phyloP scores from a whole-genome alignment of 2,329 filamentous ascomycete genomes.

The Ophiocordyceps sinensis region DNA sequence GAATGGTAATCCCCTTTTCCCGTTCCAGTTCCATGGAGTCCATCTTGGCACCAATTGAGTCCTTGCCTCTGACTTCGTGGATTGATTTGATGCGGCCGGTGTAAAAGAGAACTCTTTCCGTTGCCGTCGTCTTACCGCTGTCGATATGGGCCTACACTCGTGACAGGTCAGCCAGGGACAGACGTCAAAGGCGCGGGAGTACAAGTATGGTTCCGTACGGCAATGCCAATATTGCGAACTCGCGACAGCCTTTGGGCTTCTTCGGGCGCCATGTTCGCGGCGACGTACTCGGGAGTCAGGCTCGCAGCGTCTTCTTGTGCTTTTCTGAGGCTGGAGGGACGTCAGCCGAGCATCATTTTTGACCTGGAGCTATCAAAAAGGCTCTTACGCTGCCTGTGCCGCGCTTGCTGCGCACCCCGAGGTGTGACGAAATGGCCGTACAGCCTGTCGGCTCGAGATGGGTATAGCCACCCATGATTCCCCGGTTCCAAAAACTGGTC shows the following conservation, averaged over 20 bases:
- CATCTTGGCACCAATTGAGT: slow-evolving; percentile 97
- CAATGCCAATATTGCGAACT: slow-evolving; percentile 96
- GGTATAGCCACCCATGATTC: slow-evolving; percentile 12
- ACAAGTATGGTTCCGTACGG: slow-evolving; percentile 34
- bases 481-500: slow-evolving; percentile 12
- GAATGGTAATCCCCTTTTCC: slow-evolving; percentile 98
- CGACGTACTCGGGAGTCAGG: slow-evolving; percentile 45
- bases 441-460: slow-evolving; percentile 8
- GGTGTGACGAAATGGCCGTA: slow-evolving; percentile 21
- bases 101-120: slow-evolving; percentile 94
- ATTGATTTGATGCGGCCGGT: slow-evolving; percentile 94
- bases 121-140: slow-evolving; percentile 93
- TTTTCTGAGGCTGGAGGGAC: slow-evolving; percentile 27
- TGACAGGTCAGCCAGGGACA: neutral
- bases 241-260: slow-evolving; percentile 65
- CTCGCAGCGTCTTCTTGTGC: slow-evolving; percentile 37
- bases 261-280: slow-evolving; percentile 65
- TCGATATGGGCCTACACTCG: slow-evolving; percentile 75
- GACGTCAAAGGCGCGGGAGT: neutral
- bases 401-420: slow-evolving; percentile 13
- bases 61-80: slow-evolving; percentile 90
- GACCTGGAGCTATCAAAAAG: neutral
- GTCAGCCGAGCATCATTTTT: neutral
- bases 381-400: slow-evolving; percentile 27
- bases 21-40: slow-evolving; percentile 98